Conservation (phyloP, 2,329 filamentous ascomycete genomes). For the Cercospora canescens region DNA sequence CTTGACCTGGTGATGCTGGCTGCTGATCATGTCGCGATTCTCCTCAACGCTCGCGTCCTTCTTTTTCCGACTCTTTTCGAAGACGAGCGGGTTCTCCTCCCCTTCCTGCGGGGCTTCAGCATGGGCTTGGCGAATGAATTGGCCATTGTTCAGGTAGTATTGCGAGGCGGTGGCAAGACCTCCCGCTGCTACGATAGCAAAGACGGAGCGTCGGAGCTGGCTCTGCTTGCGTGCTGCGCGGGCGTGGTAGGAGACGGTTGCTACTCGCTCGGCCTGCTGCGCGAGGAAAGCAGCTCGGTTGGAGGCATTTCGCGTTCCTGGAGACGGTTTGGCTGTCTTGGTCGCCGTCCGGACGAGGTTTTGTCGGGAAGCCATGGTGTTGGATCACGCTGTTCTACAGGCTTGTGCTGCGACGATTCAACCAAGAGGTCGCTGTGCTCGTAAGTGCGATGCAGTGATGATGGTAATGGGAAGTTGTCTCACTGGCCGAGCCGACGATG, state of each 20-base stretch:
- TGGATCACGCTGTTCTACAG: background rate
- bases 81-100: slow-evolving; percentile 58
- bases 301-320: slow-evolving; percentile 21
- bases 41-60: slow-evolving; percentile 64
- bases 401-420: slow-evolving; percentile 9
- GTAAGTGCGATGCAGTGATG: background rate
- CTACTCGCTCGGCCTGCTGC: slow-evolving; percentile 24
- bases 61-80: slow-evolving; percentile 65
- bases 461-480: background rate
- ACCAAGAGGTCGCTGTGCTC: slow-evolving; percentile 11
- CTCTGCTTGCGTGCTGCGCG: slow-evolving; percentile 47
- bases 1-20: slow-evolving; percentile 85
- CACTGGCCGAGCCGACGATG: background rate
- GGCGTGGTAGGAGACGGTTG: slow-evolving; percentile 32
- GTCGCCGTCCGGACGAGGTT: slow-evolving; percentile 21
- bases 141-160: slow-evolving; percentile 42
- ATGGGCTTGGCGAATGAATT: slow-evolving; percentile 43
- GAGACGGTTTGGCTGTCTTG: slow-evolving; percentile 17
- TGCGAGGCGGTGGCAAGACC: slow-evolving; percentile 47
- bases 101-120: slow-evolving; percentile 49
- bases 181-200: slow-evolving; percentile 44
- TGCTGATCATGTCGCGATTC: slow-evolving; percentile 73
- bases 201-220: slow-evolving; percentile 47
- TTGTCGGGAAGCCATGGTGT: slow-evolving; percentile 24
- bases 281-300: slow-evolving; percentile 29